phyloP scores from a whole-genome alignment of 768 basidiomycete genomes.

The Postia placenta region DNA sequence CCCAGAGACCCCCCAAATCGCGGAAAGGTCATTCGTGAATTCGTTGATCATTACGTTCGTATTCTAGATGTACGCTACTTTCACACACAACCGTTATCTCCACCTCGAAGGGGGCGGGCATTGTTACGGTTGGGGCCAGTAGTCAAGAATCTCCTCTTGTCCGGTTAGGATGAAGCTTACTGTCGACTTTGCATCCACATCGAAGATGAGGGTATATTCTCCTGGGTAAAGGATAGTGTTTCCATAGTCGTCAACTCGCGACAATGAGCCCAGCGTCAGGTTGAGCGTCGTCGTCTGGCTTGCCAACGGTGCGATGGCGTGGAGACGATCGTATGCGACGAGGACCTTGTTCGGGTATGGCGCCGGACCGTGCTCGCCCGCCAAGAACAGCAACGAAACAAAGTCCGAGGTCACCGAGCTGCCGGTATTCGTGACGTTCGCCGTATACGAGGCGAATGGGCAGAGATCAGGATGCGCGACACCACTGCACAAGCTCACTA shows the following conservation, averaged over 20 bases:
- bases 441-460: conserved; percentile 42
- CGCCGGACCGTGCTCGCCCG: conserved; percentile 39
- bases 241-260: conserved; percentile 41
- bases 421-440: conserved; percentile 44
- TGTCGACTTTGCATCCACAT: conserved; percentile 34
- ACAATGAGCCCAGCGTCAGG: conserved; percentile 43
- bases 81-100: too few relatives aligned
- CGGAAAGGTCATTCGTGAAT: too few relatives aligned
- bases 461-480: conserved; percentile 34
- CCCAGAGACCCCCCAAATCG: too few relatives aligned
- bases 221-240: conserved; percentile 41
- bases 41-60: too few relatives aligned
- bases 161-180: conserved; percentile 37
- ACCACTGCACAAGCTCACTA: conserved; percentile 24
- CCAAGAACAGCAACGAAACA: conserved; percentile 47
- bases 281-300: conserved; percentile 29
- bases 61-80: too few relatives aligned
- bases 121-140: conserved; percentile 3
- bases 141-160: conserved; percentile 17
- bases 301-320: conserved; percentile 24
- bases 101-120: too few relatives aligned
- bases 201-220: conserved; percentile 35
- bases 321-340: conserved; percentile 41
- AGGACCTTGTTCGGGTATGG: conserved; percentile 50
- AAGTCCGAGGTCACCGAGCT: conserved; percentile 45